Evolutionary conservation across 805 yeast genomes (phyloP), one percentile per base, ranked within the genome.

Genomic region (Candida succiphila): DNA sequence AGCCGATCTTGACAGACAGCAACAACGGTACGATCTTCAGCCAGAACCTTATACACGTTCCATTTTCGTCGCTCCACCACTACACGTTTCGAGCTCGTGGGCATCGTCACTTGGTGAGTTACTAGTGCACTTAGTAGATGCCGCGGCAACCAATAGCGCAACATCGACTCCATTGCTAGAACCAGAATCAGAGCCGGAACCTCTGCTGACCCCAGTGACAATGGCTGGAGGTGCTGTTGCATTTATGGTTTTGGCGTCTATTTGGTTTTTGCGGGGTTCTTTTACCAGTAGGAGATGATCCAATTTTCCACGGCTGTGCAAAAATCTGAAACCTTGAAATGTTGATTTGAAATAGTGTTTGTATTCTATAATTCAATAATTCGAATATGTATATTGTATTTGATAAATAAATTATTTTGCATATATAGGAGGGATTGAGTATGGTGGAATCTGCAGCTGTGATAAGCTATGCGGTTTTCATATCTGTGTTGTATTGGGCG

Each of bases 1-100:
- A 50, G 97, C 98, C 0, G 99, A 92, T 56, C 63, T 86, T 25
- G 99, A 92, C 54, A 77, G 94, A 44, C 97, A 88, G 51, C 96
- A 89, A 49, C 99, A 92, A 49, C 57, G 98, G 25, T 75, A 80
- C 25, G 83, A 74, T 35, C 61, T 69, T 5, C 96, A 85, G 49
- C 98, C 99, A 0, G 97, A 92, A 44, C 78, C 75, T 19, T 87
- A 78, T 48, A 78, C 95, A 0, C 63, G 84, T 20, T 65, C 70
- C 5, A 54, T 87, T 5, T 63, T 56, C 37, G 52, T 92, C 13
- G 76, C 78, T 9, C 83, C 92, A 4, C 98, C 98, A 1, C 57
- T 92, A 40, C 97, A 92, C 49, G 82, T 89, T 2, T 84, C 95
- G 0, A 82, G 94, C 0, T 68, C 77, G 10, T 92, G 99, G 99